Evolutionary conservation across 352 stramenopile species (phyloP).

Genomic region (Phytophthora fragariaefolia): DNA sequence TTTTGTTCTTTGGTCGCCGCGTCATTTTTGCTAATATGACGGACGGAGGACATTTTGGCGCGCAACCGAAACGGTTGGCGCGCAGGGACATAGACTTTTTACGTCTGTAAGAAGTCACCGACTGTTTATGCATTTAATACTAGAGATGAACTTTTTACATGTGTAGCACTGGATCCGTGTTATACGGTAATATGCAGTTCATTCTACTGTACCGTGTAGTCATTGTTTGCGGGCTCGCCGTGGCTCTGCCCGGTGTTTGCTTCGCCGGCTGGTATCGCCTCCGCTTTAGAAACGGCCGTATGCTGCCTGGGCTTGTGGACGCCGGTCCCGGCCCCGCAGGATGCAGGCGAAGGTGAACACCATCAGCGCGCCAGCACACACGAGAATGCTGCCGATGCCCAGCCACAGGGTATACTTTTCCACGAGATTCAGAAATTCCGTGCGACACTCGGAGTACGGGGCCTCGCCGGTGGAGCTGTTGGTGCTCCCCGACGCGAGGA

Average conservation of each 20-base stretch:
- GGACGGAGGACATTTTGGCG: no score
- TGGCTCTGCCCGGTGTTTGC: conserved; percentile 4
- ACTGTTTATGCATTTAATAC: no score
- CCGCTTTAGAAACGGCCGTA: conserved; percentile 42
- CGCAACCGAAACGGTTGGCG: no score
- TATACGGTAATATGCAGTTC: no score
- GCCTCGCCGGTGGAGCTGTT: conserved; percentile 42
- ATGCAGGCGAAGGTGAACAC: conserved; percentile 58
- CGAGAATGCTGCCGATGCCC: conserved; percentile 47
- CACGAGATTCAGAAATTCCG: conserved; percentile 56
- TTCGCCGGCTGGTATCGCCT: conserved; percentile 8
- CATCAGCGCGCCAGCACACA: conserved; percentile 49
- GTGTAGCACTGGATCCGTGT: no score
- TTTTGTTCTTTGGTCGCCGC: no score
- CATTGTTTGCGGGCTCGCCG: no score
- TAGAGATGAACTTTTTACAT: no score
- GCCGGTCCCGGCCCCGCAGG: conserved; percentile 39
- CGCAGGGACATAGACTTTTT: no score
- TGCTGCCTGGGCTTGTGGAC: conserved; percentile 13
- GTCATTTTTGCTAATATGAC: no score
- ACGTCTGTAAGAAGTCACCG: no score
- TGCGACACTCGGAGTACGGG: conserved; percentile 60
- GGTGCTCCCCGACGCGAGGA: conserved; percentile 40
- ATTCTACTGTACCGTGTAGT: no score
- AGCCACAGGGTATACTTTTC: conserved; percentile 48